Base-by-base conservation (phyloP, 306 rosid species). In the Leucaena leucocephala region DNA sequence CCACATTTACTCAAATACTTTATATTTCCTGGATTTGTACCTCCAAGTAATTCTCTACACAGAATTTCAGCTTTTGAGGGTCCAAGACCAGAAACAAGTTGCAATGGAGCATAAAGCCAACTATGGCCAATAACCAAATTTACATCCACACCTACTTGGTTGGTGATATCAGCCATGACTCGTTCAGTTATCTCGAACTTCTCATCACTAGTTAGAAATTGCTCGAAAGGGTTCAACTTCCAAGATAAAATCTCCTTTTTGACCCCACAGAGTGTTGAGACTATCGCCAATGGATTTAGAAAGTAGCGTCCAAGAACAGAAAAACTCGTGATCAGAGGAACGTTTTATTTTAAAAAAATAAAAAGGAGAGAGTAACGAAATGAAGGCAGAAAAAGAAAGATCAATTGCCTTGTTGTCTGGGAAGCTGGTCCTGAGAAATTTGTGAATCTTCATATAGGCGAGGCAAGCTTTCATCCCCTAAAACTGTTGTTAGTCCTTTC, bases 1-100 rank as follows among this genome's bases (percentile, higher is more conserved):
- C 87, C 87, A 70, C 74, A 65, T 74, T 77, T 80, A 49, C 81
- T 69, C n/a, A 86, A 86, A 43, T 86, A 84, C 74, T 77, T 80
- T 38, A 87, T 76, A 49, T 75, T 77, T 83, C 61, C 67, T 46
- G 83, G 66, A 39, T 64, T 81, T 33, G 43, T 57, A 63, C 81
- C 87, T 50, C 77, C 79, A 70, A 80, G 77, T 65, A 83, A 79
- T 67, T 81, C 79, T 78, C 78, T 81, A 19, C 46, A 66, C 74
- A 86, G 78, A 46, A 78, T n/a, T 50, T 62, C 66, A 59, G 87
- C 89, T 75, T 75, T 83, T 65, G 22, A 75, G 35, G 83, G 87
- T 65, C 89, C 89, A 71, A 86, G 89, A 78, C 89, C 89, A 22
- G 89, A 86, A 74, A 86, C 39, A 52, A 86, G 83, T 77, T 78